phyloP scores from a whole-genome alignment of 78 protist genomes.

The Salpingoeca rosetta region DNA sequence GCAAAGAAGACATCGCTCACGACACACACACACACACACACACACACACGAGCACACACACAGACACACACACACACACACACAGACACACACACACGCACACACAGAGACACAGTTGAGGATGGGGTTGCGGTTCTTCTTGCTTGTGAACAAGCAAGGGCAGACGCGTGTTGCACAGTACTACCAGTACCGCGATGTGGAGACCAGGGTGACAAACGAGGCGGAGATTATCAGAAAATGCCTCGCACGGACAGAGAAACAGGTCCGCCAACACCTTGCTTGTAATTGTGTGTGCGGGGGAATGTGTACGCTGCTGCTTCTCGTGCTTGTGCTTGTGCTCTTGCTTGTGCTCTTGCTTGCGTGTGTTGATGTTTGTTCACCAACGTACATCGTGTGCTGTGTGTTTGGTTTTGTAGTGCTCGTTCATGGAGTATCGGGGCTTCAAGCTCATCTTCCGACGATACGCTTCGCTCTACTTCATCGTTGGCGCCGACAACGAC shows the following conservation, averaged over 20 bases:
- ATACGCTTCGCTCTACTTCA: slow-evolving; percentile 88
- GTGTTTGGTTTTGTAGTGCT: slow-evolving; percentile 50
- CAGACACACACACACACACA: too few relatives aligned
- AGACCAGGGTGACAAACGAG: slow-evolving; percentile 65
- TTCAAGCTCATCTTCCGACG: slow-evolving; percentile 78
- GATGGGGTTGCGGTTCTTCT: slow-evolving; percentile 72
- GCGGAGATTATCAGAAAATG: slow-evolving; percentile 84
- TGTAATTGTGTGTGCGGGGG: too few relatives aligned
- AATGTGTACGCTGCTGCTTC: too few relatives aligned
- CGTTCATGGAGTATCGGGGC: slow-evolving; percentile 67
- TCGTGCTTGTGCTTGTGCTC: too few relatives aligned
- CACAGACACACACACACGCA: too few relatives aligned
- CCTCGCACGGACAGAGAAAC: slow-evolving; percentile 58
- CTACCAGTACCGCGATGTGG: slow-evolving; percentile 36
- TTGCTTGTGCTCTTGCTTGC: not conserved
- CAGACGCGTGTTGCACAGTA: slow-evolving; percentile 91
- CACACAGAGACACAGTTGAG: too few relatives aligned
- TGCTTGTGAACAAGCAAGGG: slow-evolving; percentile 89
- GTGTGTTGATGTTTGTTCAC: not conserved
- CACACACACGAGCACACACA: too few relatives aligned
- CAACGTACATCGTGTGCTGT: not conserved
- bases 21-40: too few relatives aligned
- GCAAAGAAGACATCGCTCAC: too few relatives aligned
- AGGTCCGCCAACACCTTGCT: slow-evolving; percentile 14
- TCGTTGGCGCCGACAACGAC: slow-evolving; percentile 75